Percentiles rank a stretch among this genome's conserved stretches.
Evolutionary conservation across 306 rosid species (phyloP).

Genomic region (Purshia tridentata): DNA sequence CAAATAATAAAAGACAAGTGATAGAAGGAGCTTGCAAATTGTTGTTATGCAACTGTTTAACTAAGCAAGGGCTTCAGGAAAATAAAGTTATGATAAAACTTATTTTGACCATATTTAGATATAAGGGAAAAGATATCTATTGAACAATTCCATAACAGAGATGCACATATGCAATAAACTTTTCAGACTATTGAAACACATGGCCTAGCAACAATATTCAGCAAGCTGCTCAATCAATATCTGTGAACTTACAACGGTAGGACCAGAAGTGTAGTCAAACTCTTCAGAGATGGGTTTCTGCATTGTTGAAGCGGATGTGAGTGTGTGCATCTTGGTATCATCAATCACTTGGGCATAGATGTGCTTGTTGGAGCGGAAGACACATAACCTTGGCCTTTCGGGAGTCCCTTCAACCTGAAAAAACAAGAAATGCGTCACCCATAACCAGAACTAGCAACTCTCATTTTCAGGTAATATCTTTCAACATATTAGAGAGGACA

Average conservation of each 20-base stretch:
- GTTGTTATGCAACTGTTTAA: background rate
- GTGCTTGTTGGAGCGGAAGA: slow-evolving; percentile 94
- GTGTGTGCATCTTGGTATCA: slow-evolving; percentile 88
- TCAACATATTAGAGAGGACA: background rate
- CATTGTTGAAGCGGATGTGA: slow-evolving; percentile 89
- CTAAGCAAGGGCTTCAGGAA: background rate
- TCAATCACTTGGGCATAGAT: slow-evolving; percentile 92
- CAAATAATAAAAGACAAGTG: background rate
- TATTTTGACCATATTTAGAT: background rate
- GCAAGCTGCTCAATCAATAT: background rate
- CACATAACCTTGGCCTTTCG: slow-evolving; percentile 86
- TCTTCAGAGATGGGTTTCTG: slow-evolving; percentile 77
- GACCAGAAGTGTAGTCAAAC: slow-evolving; percentile 67
- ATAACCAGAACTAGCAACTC: slow-evolving; percentile 10
- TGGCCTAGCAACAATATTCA: slow-evolving; percentile 6
- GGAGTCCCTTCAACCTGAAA: slow-evolving; percentile 90
- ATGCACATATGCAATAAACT: background rate
- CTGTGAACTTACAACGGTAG: slow-evolving; percentile 70
- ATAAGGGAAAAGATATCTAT: background rate
- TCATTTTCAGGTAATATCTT: slow-evolving; percentile 3
- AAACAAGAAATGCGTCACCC: slow-evolving; percentile 23
- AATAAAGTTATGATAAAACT: background rate
- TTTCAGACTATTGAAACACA: slow-evolving; percentile 14
- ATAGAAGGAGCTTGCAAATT: background rate
- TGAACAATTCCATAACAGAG: background rate